Conservation (phyloP, 1,284 basidiomycete species). For the Leccinum subspadiceum region DNA sequence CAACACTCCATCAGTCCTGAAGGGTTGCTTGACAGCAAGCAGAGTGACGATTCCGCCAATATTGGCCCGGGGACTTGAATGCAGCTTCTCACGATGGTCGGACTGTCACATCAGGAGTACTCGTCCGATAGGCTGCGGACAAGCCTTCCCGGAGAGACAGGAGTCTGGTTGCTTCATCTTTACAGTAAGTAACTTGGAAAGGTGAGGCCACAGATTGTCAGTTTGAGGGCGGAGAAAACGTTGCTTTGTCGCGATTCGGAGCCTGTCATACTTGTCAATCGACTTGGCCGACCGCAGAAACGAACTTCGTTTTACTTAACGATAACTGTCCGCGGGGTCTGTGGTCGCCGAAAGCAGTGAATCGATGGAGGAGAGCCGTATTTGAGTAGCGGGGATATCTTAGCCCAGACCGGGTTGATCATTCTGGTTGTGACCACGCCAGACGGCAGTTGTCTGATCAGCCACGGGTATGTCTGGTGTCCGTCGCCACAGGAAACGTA, state of each 20-base stretch:
- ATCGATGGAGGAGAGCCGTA: neutral
- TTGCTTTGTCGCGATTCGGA: neutral
- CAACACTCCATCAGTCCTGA: neutral
- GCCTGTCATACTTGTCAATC: neutral
- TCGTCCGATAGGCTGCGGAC: neutral
- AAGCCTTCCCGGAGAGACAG: neutral
- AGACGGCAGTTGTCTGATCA: neutral
- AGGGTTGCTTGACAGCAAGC: neutral
- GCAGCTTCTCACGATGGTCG: neutral
- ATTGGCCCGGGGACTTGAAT: neutral
- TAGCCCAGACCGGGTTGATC: neutral
- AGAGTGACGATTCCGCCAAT: neutral
- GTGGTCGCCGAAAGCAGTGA: neutral
- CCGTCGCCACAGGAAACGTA: neutral
- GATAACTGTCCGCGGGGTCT: neutral
- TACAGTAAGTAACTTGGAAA: neutral
- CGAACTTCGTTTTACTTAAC: neutral
- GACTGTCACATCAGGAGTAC: neutral
- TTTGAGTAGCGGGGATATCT: neutral
- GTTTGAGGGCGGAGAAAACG: neutral
- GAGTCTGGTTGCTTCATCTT: neutral
- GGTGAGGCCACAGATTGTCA: neutral
- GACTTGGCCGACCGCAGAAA: neutral
- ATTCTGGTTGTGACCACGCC: neutral
- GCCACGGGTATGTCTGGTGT: neutral